A percentile compares a stretch with the other conserved stretches of the same genome.
Conservation (phyloP, 2,329 filamentous ascomycete genomes). For the Tolypocladium capitatum region DNA sequence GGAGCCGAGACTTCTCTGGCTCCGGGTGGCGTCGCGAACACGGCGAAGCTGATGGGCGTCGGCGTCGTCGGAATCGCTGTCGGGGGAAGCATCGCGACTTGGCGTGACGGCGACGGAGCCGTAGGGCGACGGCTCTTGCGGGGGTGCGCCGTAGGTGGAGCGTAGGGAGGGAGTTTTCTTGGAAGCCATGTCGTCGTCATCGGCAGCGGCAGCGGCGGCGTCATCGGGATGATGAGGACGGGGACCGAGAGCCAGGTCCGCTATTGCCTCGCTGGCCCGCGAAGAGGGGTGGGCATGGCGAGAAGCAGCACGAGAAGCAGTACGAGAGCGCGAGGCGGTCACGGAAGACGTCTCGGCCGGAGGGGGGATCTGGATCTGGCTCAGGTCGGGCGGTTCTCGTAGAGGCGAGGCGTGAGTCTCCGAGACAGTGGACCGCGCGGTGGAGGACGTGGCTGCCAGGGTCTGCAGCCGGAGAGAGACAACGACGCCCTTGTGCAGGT, state of each 20-base stretch:
- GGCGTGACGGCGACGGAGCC: conserved; percentile 24
- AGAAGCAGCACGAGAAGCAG: neutral
- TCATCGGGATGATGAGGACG: conserved; percentile 4
- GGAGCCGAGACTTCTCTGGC: conserved; percentile 16
- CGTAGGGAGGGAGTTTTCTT: conserved; percentile 23
- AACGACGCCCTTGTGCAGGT: conserved; percentile 14
- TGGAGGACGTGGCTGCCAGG: conserved; percentile 13
- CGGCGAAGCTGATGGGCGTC: conserved; percentile 19
- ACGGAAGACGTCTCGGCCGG: neutral
- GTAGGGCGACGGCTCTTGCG: conserved; percentile 19
- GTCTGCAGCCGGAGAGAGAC: conserved; percentile 13
- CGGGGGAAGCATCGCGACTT: conserved; percentile 22
- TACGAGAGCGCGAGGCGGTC: conserved; percentile 2
- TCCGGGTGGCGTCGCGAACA: conserved; percentile 17
- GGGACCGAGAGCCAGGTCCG: conserved; percentile 6
- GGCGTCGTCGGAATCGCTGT: conserved; percentile 18
- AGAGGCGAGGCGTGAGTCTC: conserved; percentile 4
- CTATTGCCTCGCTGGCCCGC: conserved; percentile 15
- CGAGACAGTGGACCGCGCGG: conserved; percentile 13
- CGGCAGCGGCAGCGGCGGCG: neutral
- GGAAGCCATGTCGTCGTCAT: conserved; percentile 18
- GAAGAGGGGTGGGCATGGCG: conserved; percentile 8
- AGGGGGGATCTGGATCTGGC: neutral
- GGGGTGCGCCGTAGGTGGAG: conserved; percentile 12
- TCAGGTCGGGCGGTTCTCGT: neutral